These are phyloP conservation scores for Microbotryum violaceum DNA, from an alignment of 1,284 basidiomycete genomes.

Conservation along the genomic window DNA sequence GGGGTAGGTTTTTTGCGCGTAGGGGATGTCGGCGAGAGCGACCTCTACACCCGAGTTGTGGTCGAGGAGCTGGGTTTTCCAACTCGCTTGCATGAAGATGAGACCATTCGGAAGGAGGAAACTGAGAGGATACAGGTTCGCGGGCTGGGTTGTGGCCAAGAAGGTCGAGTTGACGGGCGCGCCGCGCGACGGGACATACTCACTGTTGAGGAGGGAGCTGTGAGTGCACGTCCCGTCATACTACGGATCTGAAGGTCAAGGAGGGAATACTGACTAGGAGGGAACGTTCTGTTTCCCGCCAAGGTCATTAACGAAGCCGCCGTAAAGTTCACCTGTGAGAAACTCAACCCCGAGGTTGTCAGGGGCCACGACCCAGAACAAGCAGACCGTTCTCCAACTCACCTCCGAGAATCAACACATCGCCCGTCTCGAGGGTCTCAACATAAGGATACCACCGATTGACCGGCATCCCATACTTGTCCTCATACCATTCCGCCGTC, in stretches of 20 bases:
- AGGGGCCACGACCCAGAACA: conserved; percentile 38
- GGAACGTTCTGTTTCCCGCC: conserved; percentile 77
- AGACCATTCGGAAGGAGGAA: conserved; percentile 77
- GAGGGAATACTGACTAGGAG: conserved; percentile 60
- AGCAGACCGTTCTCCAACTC: conserved; percentile 1
- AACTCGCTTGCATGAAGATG: conserved; percentile 41
- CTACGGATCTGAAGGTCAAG: conserved; percentile 49
- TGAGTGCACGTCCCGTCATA: not conserved
- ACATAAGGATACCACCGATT: conserved; percentile 69
- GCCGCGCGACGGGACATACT: conserved; percentile 16
- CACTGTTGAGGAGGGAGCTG: conserved; percentile 49
- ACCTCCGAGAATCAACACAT: conserved; percentile 44
- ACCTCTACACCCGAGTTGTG: conserved; percentile 55
- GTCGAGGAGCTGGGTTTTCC: conserved; percentile 49
- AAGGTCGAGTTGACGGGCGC: conserved; percentile 9
- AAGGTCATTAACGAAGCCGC: conserved; percentile 61
- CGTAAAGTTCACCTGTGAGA: conserved; percentile 50
- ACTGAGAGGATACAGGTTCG: conserved; percentile 74
- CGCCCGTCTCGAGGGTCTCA: conserved; percentile 46
- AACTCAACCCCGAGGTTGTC: too few species aligned
- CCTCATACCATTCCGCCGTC: conserved; percentile 53
- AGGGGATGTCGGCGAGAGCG: conserved; percentile 42
- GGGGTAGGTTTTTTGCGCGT: conserved; percentile 76
- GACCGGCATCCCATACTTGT: conserved; percentile 51
- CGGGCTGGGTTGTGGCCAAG: conserved; percentile 15